Evolutionary conservation across 176 grass and related monocot genomes (phyloP).

Genomic region (Triticum turgidum): DNA sequence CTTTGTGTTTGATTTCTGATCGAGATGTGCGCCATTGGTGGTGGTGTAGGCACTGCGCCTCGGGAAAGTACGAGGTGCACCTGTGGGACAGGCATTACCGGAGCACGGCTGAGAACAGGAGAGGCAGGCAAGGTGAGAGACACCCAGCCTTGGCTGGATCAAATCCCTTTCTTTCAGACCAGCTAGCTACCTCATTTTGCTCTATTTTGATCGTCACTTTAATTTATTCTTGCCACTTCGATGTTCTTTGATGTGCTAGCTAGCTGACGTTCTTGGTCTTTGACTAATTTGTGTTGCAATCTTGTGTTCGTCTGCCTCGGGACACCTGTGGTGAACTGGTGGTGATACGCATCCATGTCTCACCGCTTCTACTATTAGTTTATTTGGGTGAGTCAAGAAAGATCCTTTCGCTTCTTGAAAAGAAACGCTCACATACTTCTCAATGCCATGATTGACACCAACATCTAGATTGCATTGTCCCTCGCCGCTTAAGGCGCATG

Average conservation of each 20-base stretch:
- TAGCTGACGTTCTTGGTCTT: slow-evolving; percentile 38
- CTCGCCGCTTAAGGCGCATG: no score
- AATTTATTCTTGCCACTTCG: not conserved
- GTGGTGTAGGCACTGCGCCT: slow-evolving; percentile 52
- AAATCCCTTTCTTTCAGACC: slow-evolving; percentile 12
- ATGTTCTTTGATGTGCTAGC: not conserved
- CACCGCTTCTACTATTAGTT: slow-evolving; percentile 51
- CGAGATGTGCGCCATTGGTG: not conserved
- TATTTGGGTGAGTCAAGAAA: slow-evolving; percentile 81
- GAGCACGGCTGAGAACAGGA: slow-evolving; percentile 50
- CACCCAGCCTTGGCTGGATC: no score
- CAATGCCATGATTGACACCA: slow-evolving; percentile 23
- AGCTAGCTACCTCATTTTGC: not conserved
- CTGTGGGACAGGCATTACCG: slow-evolving; percentile 65
- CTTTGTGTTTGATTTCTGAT: not conserved
- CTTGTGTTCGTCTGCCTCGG: slow-evolving; percentile 31
- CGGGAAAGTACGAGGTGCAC: slow-evolving; percentile 81
- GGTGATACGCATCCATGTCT: slow-evolving; percentile 22
- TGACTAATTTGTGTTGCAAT: slow-evolving; percentile 4
- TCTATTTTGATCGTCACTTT: no score
- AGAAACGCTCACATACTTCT: slow-evolving; percentile 25
- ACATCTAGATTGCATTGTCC: slow-evolving; percentile 6
- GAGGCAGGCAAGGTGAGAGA: slow-evolving; percentile 70
- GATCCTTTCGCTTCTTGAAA: slow-evolving; percentile 30
- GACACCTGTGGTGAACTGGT: not conserved